Percentiles rank a stretch among this genome's conserved stretches.
These are phyloP conservation scores for Pythium monospermum DNA, from an alignment of 352 stramenopile species.

Conservation along the genomic window DNA sequence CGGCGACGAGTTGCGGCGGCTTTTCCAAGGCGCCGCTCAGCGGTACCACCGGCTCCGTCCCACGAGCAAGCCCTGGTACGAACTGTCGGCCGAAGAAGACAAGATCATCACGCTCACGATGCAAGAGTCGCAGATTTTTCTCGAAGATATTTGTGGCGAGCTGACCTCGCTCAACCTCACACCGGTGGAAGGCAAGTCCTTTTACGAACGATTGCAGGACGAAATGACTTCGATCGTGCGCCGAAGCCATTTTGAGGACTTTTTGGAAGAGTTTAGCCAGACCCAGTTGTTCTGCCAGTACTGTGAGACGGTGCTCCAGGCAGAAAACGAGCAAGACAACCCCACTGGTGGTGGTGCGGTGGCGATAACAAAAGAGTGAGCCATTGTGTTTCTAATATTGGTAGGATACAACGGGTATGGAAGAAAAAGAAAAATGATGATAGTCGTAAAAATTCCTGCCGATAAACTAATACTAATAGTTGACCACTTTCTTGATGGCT, in stretches of 20 bases:
- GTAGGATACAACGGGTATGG: not conserved
- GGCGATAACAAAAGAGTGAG: no score
- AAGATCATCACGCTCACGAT: constrained; percentile 70
- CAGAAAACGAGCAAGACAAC: no score
- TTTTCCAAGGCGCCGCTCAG: constrained; percentile 51
- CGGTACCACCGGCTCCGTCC: constrained; percentile 38
- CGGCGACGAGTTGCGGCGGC: constrained; percentile 46
- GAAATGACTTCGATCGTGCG: constrained; percentile 60
- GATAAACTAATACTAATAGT: no score
- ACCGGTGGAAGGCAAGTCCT: constrained; percentile 24
- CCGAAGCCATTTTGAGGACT: constrained; percentile 68
- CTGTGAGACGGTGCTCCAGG: constrained; percentile 68
- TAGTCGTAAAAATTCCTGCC: no score
- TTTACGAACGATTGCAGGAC: constrained; percentile 77
- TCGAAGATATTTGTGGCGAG: constrained; percentile 64
- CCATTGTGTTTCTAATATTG: no score
- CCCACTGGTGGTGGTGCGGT: no score
- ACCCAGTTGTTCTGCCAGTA: constrained; percentile 87
- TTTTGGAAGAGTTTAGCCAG: constrained; percentile 78
- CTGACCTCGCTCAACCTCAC: constrained; percentile 54
- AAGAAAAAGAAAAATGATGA: not conserved
- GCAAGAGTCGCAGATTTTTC: constrained; percentile 67
- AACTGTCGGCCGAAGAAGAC: constrained; percentile 73
- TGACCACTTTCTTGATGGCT: constrained; percentile 90
- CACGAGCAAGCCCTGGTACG: constrained; percentile 62